These are phyloP conservation scores for Coffea humblotiana DNA, from an alignment of 305 asterid genomes.

Conservation along the genomic window DNA sequence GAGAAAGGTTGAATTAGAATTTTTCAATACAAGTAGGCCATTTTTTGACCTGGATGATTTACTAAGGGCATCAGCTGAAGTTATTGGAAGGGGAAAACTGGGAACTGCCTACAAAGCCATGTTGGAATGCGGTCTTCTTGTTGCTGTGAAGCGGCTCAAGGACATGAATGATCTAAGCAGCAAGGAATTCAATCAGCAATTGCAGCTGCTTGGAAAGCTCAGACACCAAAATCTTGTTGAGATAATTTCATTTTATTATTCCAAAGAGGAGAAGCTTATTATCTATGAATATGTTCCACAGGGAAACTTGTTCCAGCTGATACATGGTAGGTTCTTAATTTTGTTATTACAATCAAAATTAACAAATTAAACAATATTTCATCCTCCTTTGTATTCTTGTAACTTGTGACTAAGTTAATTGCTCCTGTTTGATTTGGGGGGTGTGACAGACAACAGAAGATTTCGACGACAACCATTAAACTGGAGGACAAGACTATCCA, in stretches of 20 bases:
- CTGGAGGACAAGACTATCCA: constrained; percentile 52
- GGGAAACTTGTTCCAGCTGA: constrained; percentile 46
- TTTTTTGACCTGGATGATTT: constrained; percentile 65
- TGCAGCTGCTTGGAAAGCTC: constrained; percentile 51
- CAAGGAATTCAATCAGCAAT: constrained; percentile 55
- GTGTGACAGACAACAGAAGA: constrained; percentile 49
- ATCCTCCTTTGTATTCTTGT: neutral
- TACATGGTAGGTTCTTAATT: constrained; percentile 42
- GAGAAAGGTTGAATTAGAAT: constrained; percentile 38
- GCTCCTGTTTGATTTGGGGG: neutral
- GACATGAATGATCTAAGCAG: constrained; percentile 34
- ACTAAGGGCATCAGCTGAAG: constrained; percentile 61
- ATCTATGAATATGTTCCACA: constrained; percentile 46
- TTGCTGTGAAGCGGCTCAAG: constrained; percentile 65
- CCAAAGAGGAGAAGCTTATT: constrained; percentile 70
- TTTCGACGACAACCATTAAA: constrained; percentile 38
- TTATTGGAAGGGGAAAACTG: constrained; percentile 53
- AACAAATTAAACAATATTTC: neutral
- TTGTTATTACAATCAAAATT: too few relatives aligned
- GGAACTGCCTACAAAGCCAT: constrained; percentile 65
- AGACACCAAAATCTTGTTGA: constrained; percentile 50
- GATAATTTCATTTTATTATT: constrained; percentile 51
- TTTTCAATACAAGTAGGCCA: constrained; percentile 31
- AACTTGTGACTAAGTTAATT: neutral
- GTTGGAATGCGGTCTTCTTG: constrained; percentile 53